Evolutionary conservation across 2,329 filamentous ascomycete species (phyloP).

Genomic region (Trematosphaeria pertusa): DNA sequence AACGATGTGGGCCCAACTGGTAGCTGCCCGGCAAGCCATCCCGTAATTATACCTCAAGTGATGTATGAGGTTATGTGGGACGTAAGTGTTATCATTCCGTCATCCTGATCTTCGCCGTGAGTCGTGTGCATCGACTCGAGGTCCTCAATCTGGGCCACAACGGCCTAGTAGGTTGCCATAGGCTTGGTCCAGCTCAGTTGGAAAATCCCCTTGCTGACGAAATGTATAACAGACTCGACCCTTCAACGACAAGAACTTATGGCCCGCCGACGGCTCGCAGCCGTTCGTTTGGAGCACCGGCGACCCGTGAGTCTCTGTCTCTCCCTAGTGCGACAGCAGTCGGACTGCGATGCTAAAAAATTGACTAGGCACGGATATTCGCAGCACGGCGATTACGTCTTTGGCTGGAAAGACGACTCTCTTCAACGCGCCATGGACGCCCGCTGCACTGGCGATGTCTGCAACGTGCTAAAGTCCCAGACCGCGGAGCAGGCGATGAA

Average conservation of each 20-base stretch:
- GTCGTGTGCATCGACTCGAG: too few species aligned
- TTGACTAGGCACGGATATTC: constrained; percentile 31
- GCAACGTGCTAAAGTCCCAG: constrained; percentile 28
- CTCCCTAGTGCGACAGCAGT: neutral
- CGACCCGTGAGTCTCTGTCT: constrained; percentile 28
- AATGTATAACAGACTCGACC: constrained; percentile 18
- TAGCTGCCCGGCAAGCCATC: constrained; percentile 32
- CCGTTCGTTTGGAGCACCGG: constrained; percentile 38
- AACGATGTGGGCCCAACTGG: constrained; percentile 37
- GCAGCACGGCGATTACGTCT: constrained; percentile 40
- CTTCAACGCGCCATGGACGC: constrained; percentile 37
- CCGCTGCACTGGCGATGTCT: constrained; percentile 31
- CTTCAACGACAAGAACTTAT: constrained; percentile 26
- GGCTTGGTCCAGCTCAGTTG: neutral
- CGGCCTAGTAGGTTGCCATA: too few species aligned
- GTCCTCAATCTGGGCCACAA: too few species aligned
- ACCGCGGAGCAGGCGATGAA: constrained; percentile 32
- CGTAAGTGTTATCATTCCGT: constrained; percentile 17
- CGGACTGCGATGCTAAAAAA: neutral
- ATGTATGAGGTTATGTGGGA: constrained; percentile 43
- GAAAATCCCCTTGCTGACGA: constrained; percentile 5
- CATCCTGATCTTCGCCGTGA: too few species aligned
- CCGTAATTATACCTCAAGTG: constrained; percentile 36
- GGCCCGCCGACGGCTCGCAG: constrained; percentile 31
- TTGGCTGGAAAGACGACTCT: constrained; percentile 40